A percentile compares a stretch with the other conserved stretches of the same genome.
These are phyloP conservation scores for Flaveria ramosissima DNA, from an alignment of 129 eudicot species.

Conservation along the genomic window DNA sequence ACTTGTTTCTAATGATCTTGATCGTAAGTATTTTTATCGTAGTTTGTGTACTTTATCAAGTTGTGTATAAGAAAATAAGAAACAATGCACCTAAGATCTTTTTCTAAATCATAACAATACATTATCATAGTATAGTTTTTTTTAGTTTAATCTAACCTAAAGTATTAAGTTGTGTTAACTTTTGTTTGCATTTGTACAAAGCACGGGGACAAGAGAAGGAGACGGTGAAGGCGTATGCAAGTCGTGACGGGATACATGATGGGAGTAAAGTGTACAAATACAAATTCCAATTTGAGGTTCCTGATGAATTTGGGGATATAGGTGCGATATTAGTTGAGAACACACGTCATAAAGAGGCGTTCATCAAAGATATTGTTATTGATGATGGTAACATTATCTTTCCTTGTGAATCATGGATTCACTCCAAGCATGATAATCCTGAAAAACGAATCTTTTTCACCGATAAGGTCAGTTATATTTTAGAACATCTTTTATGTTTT, in stretches of 20 bases:
- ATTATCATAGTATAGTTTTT: neutral
- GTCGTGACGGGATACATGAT: slow-evolving; percentile 1
- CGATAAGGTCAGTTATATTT: slow-evolving; percentile 40
- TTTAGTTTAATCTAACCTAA: neutral
- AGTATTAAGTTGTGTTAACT: neutral
- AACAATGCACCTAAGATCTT: neutral
- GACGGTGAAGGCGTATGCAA: slow-evolving; percentile 45
- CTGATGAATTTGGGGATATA: slow-evolving; percentile 51
- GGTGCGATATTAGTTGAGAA: slow-evolving; percentile 64
- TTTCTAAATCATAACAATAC: neutral
- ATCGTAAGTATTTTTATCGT: slow-evolving; percentile 26
- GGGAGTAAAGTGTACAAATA: slow-evolving; percentile 23
- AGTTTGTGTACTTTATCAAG: neutral
- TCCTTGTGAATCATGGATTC: slow-evolving; percentile 64
- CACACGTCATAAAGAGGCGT: slow-evolving; percentile 50
- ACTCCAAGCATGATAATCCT: slow-evolving; percentile 47
- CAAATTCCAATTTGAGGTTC: slow-evolving; percentile 36
- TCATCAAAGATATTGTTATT: slow-evolving; percentile 42
- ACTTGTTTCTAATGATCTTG: slow-evolving; percentile 61
- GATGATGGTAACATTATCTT: slow-evolving; percentile 34
- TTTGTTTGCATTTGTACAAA: neutral
- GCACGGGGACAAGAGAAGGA: slow-evolving; percentile 43
- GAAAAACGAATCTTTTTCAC: slow-evolving; percentile 54
- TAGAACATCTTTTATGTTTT: neutral
- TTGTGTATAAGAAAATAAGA: neutral